Conservation (phyloP, 2,329 filamentous ascomycete genomes). For the Seiridium unicorne region DNA sequence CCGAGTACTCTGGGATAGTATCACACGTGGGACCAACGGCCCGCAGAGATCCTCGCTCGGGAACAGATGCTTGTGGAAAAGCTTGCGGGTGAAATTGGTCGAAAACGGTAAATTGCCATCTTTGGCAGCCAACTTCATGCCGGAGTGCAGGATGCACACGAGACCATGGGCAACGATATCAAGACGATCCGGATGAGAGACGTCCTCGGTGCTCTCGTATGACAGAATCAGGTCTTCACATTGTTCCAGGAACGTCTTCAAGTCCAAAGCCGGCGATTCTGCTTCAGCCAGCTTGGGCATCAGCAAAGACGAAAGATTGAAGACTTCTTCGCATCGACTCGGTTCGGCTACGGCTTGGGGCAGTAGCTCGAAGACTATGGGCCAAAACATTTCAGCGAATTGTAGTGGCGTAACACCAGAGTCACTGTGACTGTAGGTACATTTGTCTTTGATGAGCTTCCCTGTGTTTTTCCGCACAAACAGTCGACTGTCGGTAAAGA, state of each 20-base stretch:
- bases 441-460: conserved; percentile 27
- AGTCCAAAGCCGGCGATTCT: conserved; percentile 19
- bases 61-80: conserved; percentile 68
- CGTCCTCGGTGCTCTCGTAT: conserved; percentile 29
- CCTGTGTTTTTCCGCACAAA: conserved; percentile 34
- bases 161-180: conserved; percentile 37
- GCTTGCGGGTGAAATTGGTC: conserved; percentile 35
- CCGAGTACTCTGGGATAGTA: conserved; percentile 56
- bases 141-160: conserved; percentile 30
- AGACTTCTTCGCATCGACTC: conserved; percentile 40
- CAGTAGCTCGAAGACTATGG: conserved; percentile 35
- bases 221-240: conserved; percentile 23
- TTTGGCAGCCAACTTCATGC: conserved; percentile 22
- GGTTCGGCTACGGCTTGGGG: conserved; percentile 30
- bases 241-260: conserved; percentile 18
- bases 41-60: conserved; percentile 42
- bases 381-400: conserved; percentile 48
- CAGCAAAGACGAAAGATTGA: conserved; percentile 22
- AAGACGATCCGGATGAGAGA: conserved; percentile 33
- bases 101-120: conserved; percentile 16
- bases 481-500: conserved; percentile 34
- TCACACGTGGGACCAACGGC: conserved; percentile 33
- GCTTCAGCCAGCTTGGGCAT: conserved; percentile 24
- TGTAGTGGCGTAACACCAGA: conserved; percentile 29
- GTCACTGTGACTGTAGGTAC: conserved; percentile 18